phyloP scores from a whole-genome alignment of 2,329 filamentous ascomycete genomes.

The Aspergillus alliaceus region DNA sequence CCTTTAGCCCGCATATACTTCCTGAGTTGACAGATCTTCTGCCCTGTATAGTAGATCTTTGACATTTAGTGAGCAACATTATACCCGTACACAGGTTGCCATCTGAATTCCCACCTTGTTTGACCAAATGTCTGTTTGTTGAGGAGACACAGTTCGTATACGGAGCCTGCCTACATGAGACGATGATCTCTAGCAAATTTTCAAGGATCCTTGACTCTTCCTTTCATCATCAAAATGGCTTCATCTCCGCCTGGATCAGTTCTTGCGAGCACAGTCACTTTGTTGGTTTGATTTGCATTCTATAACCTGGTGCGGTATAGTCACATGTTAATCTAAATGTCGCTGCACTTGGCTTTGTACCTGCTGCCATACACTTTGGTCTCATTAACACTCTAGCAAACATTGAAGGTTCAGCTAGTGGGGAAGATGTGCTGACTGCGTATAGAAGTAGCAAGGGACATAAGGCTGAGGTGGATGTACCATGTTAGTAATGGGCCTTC shows the following conservation, averaged over 20 bases:
- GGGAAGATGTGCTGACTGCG: conserved; percentile 26
- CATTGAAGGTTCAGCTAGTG: conserved; percentile 25
- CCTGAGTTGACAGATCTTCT: too few relatives aligned
- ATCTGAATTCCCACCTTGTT: too few relatives aligned
- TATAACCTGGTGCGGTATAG: not conserved
- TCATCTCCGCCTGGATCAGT: not conserved
- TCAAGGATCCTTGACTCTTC: not conserved
- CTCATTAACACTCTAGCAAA: conserved; percentile 31
- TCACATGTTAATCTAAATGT: conserved; percentile 19
- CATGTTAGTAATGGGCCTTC: not conserved
- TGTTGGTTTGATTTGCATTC: not conserved
- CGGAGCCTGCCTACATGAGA: not conserved
- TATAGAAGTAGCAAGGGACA: conserved; percentile 17
- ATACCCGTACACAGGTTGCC: too few relatives aligned
- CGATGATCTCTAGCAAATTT: not conserved
- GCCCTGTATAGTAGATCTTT: too few relatives aligned
- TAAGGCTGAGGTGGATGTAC: not conserved
- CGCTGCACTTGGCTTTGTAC: conserved; percentile 38
- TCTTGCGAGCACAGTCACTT: not conserved
- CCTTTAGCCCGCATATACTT: too few relatives aligned
- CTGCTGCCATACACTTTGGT: conserved; percentile 37
- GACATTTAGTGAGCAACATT: too few relatives aligned
- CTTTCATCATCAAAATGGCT: not conserved
- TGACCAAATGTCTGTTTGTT: too few relatives aligned
- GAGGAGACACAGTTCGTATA: too few relatives aligned